Base-by-base conservation (phyloP, 768 basidiomycete genomes). In the Pulveroboletus frians region DNA sequence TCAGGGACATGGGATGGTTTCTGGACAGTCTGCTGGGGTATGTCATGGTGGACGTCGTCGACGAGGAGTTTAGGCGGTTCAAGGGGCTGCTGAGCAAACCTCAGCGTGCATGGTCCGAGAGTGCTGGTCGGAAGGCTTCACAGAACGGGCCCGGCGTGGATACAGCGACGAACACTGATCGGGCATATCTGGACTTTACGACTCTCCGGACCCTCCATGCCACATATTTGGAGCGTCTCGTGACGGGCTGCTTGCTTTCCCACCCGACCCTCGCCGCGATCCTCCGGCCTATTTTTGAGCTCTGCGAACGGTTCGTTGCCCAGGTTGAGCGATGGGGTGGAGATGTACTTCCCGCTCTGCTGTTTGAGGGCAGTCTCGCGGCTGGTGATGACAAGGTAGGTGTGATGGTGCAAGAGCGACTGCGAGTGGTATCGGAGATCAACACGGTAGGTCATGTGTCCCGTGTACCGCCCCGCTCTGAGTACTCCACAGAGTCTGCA, bases 251-350 rank as follows among this genome's bases (percentile, higher is more conserved):
- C 51, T 70, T 96, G 31, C 69, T 96, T 44, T 77, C 84, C 5
- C 87, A 91, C 55, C 62, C 78, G 0, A 67, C 74, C 4, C 68
- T 90, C 17, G 79, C 84, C 6, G 66, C 76, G 1, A 78, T 81
- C 36, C 70, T 93, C 34, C 80, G 83, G 15, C 76, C 81, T 29
- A 83, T 94, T 48, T 72, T 95, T 43, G 88, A 91, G 55, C 74
- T 86, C 9, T 94, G 91, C 63, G 91, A 90, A 61, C 77, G 83
- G 9, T 90, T 95, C 61, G 85, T 85, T n/a, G 90, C 81, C 7
- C 83, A 91, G 54, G 80, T 94, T 0, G 92, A 94, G 66, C 72
- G 92, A 45, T 96, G 92, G 92, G 91, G 90, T 11, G 92, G 92
- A 0, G 90, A 94, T 61, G 81, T 94, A 9, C 71, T 94, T 3